Evolutionary conservation across 2,329 filamentous ascomycete genomes (phyloP), one percentile per base, ranked within the genome.

Genomic region (Fusarium nygamai): DNA sequence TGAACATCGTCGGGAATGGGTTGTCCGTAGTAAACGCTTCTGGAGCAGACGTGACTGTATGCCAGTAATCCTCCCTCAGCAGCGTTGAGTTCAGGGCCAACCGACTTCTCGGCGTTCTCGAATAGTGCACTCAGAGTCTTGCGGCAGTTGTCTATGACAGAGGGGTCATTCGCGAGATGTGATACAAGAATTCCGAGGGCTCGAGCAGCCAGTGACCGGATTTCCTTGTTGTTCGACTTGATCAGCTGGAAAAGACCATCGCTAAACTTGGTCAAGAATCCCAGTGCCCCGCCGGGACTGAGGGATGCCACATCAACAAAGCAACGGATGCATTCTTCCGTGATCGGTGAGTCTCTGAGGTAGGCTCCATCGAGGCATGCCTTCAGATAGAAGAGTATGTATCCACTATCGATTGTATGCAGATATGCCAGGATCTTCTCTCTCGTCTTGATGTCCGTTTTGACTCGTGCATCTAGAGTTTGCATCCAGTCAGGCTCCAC

Each of bases 401-500:
- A 79, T 5, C 81, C 79, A 22, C 81, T 78, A 33, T 87, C 83
- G 3, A 84, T 74, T 47, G 77, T 80, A 62, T 83, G 77, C 66
- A 93, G 78, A 71, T 92, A 90, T 2, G 79, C 78, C 62, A 87
- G 88, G 63, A 95, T 86, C 11, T 87, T 86, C 33, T 87, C 82
- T 46, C 94, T 88, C 17, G 90, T 90, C 51, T 87, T 84, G 66
- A 92, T 87, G 78, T 96, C 93, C 10, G 92, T 93, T 46, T 91
- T 88, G 36, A 96, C 86, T 12, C 92, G 87, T 3, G 91, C 89
- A 74, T 95, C 93, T 6, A 98, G 86, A 74, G 93, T 92, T 51
- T 92, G 88, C 80, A 95, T 93, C 96, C 96, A 98, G 71, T 96
- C 93, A 51, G 92, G 91, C 75, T 96, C 92, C 31, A 94, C 81